Evolutionary conservation across 179 eudicot genomes (phyloP).

Genomic region (Corrigiola litoralis): DNA sequence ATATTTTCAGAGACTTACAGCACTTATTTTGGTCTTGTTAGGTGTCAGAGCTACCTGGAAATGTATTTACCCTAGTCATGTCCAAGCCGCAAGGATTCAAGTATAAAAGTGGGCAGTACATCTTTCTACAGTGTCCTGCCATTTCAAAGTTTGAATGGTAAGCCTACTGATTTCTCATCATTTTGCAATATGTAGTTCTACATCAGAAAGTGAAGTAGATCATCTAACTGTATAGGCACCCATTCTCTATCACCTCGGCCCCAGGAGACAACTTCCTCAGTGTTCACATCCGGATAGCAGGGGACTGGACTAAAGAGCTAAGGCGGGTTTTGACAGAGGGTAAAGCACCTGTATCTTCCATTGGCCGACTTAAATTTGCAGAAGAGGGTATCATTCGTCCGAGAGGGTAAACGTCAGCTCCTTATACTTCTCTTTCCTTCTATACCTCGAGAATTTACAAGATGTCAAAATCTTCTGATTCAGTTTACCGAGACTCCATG

Average conservation of each 20-base stretch:
- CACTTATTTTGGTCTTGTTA: constrained; percentile 22
- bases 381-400: constrained; percentile 41
- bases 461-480: constrained; percentile 8
- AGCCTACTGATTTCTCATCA: constrained; percentile 1
- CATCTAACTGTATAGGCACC: constrained; percentile 55
- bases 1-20: background rate
- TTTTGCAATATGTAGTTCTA: background rate
- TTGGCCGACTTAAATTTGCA: constrained; percentile 67
- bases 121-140: constrained; percentile 73
- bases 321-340: constrained; percentile 60
- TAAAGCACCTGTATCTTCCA: constrained; percentile 39
- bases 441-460: background rate
- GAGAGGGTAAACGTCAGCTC: constrained; percentile 47
- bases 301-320: constrained; percentile 87
- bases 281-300: constrained; percentile 73
- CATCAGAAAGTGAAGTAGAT: constrained; percentile 9
- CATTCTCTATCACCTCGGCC: constrained; percentile 88
- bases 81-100: constrained; percentile 76
- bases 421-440: background rate
- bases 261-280: constrained; percentile 87
- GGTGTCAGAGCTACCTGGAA: constrained; percentile 81
- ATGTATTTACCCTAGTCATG: constrained; percentile 65
- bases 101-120: constrained; percentile 87
- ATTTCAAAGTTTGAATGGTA: constrained; percentile 90
- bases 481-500: constrained; percentile 74